These are phyloP conservation scores for Blastocystis sp. DNA, from an alignment of 352 stramenopile species.

Conservation along the genomic window DNA sequence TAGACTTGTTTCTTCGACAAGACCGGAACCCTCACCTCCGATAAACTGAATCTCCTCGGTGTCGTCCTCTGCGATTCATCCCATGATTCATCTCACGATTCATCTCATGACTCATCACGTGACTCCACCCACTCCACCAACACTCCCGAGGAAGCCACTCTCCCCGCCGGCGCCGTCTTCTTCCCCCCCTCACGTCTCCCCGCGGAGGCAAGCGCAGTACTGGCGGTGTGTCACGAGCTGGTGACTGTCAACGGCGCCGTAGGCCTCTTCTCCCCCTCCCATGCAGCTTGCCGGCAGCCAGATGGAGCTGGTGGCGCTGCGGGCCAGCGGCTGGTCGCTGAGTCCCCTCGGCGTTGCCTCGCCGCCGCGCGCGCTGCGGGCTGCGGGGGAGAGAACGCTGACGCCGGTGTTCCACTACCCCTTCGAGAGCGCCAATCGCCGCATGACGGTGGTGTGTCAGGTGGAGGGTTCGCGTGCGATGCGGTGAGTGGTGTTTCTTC, in stretches of 20 bases:
- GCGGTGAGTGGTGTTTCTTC: neutral
- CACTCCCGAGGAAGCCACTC: neutral
- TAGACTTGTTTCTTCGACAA: slow-evolving; percentile 90
- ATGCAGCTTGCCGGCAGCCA: slow-evolving; percentile 82
- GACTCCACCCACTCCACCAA: no score
- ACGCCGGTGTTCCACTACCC: slow-evolving; percentile 47
- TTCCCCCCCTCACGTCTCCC: neutral
- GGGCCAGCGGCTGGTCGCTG: slow-evolving; percentile 80
- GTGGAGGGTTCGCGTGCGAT: neutral
- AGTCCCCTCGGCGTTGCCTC: slow-evolving; percentile 39
- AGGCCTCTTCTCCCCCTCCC: neutral
- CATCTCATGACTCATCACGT: no score
- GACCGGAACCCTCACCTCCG: slow-evolving; percentile 90
- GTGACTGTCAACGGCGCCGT: slow-evolving; percentile 85
- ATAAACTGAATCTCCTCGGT: slow-evolving; percentile 82
- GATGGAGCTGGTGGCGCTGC: slow-evolving; percentile 88
- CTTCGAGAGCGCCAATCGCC: slow-evolving; percentile 50
- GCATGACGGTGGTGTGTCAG: slow-evolving; percentile 40
- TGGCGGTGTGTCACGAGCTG: slow-evolving; percentile 86
- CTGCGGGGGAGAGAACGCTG: slow-evolving; percentile 60
- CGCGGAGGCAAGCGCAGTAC: slow-evolving; percentile 11
- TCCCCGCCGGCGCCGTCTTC: neutral
- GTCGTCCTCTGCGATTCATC: slow-evolving; percentile 61
- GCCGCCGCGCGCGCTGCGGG: slow-evolving; percentile 67
- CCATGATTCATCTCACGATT: neutral